Evolutionary conservation across 225 moss, liverwort and hornwort genomes (phyloP).

Genomic region (Sphagnum contortum): DNA sequence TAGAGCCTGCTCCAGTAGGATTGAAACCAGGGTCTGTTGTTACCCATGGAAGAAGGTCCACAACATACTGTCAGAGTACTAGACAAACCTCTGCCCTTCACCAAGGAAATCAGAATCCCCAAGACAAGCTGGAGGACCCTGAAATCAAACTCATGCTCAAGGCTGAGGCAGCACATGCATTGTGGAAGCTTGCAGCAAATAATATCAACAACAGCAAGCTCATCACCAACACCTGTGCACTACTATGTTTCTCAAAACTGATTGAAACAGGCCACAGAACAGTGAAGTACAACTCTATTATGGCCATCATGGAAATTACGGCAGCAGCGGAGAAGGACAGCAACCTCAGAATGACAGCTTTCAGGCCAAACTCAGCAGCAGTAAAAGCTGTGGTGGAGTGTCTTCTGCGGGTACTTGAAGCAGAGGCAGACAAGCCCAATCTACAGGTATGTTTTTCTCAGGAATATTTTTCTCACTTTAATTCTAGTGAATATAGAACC

Average conservation of each 20-base stretch:
- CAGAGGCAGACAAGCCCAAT: conserved; percentile 17
- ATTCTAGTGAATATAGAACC: too few relatives aligned
- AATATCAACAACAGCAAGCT: conserved; percentile 49
- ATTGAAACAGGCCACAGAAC: conserved; percentile 35
- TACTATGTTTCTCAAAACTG: conserved; percentile 43
- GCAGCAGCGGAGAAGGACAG: conserved; percentile 34
- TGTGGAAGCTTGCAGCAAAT: conserved; percentile 36
- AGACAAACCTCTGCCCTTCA: too few relatives aligned
- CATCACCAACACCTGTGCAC: conserved; percentile 43
- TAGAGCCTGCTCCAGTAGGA: conserved; percentile 5
- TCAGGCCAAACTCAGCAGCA: conserved; percentile 44
- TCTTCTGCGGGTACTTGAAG: conserved; percentile 22
- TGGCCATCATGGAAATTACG: conserved; percentile 50
- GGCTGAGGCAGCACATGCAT: conserved; percentile 39
- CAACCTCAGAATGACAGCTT: conserved; percentile 40
- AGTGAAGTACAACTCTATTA: conserved; percentile 25
- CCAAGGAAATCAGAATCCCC: too few relatives aligned
- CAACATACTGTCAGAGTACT: background rate
- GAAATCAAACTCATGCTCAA: conserved; percentile 31
- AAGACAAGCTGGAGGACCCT: too few relatives aligned
- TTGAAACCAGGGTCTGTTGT: conserved; percentile 17
- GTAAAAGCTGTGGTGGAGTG: conserved; percentile 42
- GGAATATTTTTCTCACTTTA: too few relatives aligned
- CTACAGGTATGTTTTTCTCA: background rate
- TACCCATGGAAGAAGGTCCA: conserved; percentile 14